Evolutionary conservation across 129 eudicot genomes (phyloP), one percentile per base, ranked within the genome.

Genomic region (Tanacetum coccineum): DNA sequence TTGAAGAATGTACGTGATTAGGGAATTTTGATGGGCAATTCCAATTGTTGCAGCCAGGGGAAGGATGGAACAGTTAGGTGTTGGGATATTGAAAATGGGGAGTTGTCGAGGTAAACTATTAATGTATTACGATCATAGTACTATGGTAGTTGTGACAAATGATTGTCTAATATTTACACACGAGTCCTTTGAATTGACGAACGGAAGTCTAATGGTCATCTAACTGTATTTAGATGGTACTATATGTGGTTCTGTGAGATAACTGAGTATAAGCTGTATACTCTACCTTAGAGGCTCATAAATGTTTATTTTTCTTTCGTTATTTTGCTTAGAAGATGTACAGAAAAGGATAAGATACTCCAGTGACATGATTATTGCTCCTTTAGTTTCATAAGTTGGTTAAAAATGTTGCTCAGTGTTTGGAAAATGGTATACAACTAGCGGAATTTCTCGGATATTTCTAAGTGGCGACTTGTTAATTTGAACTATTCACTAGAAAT

Each of bases 51-150:
- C 74, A 88, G 91, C 76, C 98, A 93, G 72, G 98, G 98, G 13
- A 86, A 90, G 66, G 98, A 88, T 73, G 98, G 98, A 64, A 82
- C 89, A 20, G 71, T 92, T 10, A 92, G 84, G 80, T 82, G 71
- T 75, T 92, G 98, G 96, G 98, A 92, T 72, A 66, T 88, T 50
- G 96, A 80, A 67, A 73, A 81, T 25, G 89, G 86, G 64, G 88
- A 89, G 51, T 71, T 92, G 79, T 89, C 96, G 12, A 86, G 96
- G 96, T 88, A 79, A 26, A 4, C n/a, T 73, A 12, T 25, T 21
- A 39, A n/a, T n/a, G n/a, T n/a, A n/a, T 62, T 72, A 62, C 63
- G 64, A 11, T 47, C 25, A 20, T n/a, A n/a, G n/a, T n/a, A n/a
- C n/a, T n/a, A n/a, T 61, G 10, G 42, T 50, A 44, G 66, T 26